Conservation (phyloP, 31 red algal genomes). For the Odonthalia washingtoniensis region DNA sequence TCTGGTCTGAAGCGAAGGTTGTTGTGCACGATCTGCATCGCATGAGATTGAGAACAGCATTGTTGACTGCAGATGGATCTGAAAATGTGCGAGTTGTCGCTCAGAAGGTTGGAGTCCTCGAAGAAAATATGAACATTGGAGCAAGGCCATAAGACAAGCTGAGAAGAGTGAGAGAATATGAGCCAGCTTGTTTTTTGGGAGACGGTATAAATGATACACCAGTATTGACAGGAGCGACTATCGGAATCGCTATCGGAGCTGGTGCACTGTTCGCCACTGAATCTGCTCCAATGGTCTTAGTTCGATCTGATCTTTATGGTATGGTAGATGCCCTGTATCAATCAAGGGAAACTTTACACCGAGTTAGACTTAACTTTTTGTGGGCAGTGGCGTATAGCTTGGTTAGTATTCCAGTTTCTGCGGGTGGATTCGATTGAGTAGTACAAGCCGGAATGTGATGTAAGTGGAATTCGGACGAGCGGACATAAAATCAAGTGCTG, state of each 20-base stretch:
- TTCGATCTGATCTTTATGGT: conserved; percentile 80
- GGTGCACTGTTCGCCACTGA: conserved; percentile 83
- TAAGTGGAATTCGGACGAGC: conserved; percentile 73
- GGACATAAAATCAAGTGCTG: conserved; percentile 85
- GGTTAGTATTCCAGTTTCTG: conserved; percentile 86
- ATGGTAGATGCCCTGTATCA: conserved; percentile 74
- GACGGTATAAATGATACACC: conserved; percentile 99
- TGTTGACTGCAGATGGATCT: conserved; percentile 91
- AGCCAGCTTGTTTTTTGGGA: conserved; percentile 84
- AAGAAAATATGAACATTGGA: conserved; percentile 50
- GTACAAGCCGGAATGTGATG: conserved; percentile 62
- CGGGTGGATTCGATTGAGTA: conserved; percentile 76
- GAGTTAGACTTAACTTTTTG: conserved; percentile 88
- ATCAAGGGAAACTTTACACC: conserved; percentile 76
- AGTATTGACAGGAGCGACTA: conserved; percentile 85
- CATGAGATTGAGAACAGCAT: conserved; percentile 44
- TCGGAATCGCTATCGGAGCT: conserved; percentile 93
- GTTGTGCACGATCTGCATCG: conserved; percentile 74
- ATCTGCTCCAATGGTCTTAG: conserved; percentile 80
- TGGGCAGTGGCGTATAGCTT: conserved; percentile 97
- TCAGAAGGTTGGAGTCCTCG: conserved; percentile 57
- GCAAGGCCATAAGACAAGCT: conserved; percentile 92
- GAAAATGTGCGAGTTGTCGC: conserved; percentile 77
- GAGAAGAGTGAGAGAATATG: conserved; percentile 63
- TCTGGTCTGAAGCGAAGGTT: conserved; percentile 83